These are phyloP conservation scores for Lepidium aucheri DNA, from an alignment of 345 rosid genomes.

Conservation along the genomic window DNA sequence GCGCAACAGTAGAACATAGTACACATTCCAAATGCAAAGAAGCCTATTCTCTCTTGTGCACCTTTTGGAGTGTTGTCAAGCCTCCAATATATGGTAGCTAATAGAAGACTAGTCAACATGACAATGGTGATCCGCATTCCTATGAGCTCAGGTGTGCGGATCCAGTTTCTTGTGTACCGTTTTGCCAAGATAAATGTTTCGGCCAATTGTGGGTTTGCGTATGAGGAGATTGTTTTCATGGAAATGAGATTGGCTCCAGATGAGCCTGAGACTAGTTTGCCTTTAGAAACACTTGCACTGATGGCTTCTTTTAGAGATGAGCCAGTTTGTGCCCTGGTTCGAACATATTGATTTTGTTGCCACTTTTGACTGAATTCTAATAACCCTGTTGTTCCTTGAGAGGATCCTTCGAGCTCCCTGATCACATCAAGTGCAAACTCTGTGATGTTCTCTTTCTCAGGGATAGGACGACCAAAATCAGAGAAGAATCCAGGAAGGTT, in stretches of 20 bases:
- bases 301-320: conserved; percentile 25
- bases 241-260: neutral
- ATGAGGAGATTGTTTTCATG: conserved; percentile 24
- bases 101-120: conserved; percentile 38
- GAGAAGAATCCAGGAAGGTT: conserved; percentile 42
- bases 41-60: conserved; percentile 33
- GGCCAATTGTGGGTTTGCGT: conserved; percentile 14
- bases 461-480: conserved; percentile 60
- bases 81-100: conserved; percentile 65
- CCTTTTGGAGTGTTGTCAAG: conserved; percentile 38
- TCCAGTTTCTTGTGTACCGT: conserved; percentile 32
- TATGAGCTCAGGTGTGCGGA: conserved; percentile 23
- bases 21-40: conserved; percentile 42
- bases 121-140: conserved; percentile 12
- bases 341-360: conserved; percentile 24
- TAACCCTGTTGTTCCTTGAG: conserved; percentile 41
- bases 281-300: conserved; percentile 21
- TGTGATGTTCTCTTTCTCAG: conserved; percentile 62
- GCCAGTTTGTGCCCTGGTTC: neutral
- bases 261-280: conserved; percentile 34
- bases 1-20: conserved; percentile 38
- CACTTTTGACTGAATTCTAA: conserved; percentile 60
- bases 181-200: conserved; percentile 19
- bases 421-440: conserved; percentile 78
- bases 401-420: conserved; percentile 37